Percentiles rank a stretch among this genome's conserved stretches.
These are phyloP conservation scores for Diutina scorzettiae DNA, from an alignment of 1,139 yeast species.

Conservation along the genomic window DNA sequence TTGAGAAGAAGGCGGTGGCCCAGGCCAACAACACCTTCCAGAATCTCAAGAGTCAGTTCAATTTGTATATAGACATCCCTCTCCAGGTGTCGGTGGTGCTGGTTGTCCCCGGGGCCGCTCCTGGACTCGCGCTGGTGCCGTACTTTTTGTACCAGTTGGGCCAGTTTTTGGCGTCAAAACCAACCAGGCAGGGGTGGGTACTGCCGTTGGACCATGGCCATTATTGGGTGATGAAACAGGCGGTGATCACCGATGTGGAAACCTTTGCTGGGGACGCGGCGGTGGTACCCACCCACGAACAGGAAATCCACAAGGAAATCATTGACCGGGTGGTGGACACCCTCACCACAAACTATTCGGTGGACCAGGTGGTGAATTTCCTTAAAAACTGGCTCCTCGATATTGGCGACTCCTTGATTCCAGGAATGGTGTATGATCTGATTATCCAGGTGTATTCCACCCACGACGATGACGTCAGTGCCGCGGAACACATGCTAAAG, in stretches of 20 bases:
- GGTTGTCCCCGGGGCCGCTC: conserved; percentile 8
- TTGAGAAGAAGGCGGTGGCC: conserved; percentile 14
- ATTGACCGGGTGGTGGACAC: conserved; percentile 13
- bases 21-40: conserved; percentile 27
- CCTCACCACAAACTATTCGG: not conserved
- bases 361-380: conserved; percentile 18
- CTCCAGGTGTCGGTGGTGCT: conserved; percentile 17
- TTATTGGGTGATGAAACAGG: conserved; percentile 26
- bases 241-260: conserved; percentile 16
- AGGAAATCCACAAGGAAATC: conserved; percentile 11
- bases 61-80: conserved; percentile 31
- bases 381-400: conserved; percentile 32
- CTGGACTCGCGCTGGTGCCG: conserved; percentile 24
- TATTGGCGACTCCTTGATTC: conserved; percentile 32
- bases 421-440: conserved; percentile 27
- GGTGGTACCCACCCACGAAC: not conserved
- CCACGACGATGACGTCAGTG: not conserved
- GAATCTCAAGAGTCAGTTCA: conserved; percentile 26
- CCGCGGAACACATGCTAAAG: conserved; percentile 10
- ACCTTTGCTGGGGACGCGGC: conserved; percentile 9
- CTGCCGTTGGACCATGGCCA: conserved; percentile 21
- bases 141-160: conserved; percentile 19
- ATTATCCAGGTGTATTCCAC: not conserved
- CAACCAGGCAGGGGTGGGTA: conserved; percentile 15
- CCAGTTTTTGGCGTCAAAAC: conserved; percentile 7